Evolutionary conservation across 257 asterid genomes (phyloP).

Genomic region (Coffea canephora): DNA sequence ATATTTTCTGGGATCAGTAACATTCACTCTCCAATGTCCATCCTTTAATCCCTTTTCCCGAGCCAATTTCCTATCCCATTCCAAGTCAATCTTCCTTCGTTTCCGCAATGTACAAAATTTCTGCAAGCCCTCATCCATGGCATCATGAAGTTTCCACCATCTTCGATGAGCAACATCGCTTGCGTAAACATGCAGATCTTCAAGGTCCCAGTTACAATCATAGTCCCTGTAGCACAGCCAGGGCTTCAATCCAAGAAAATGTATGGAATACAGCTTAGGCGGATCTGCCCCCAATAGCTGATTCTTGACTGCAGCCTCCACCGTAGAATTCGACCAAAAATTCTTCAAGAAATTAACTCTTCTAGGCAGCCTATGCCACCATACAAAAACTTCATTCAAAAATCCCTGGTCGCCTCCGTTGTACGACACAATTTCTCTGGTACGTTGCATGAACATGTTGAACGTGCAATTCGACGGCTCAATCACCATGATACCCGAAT

Average conservation of each 20-base stretch:
- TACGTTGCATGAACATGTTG: constrained; percentile 50
- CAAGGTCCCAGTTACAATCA: constrained; percentile 75
- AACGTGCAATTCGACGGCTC: constrained; percentile 90
- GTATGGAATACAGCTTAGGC: constrained; percentile 59
- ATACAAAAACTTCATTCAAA: constrained; percentile 69
- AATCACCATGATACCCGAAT: constrained; percentile 76
- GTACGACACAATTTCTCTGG: constrained; percentile 60
- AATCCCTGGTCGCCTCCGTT: constrained; percentile 96
- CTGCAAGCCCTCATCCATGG: constrained; percentile 60
- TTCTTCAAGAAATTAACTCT: constrained; percentile 72
- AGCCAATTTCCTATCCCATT: constrained; percentile 60
- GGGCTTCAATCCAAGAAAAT: constrained; percentile 77
- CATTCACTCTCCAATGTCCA: constrained; percentile 64
- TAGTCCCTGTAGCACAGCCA: constrained; percentile 83
- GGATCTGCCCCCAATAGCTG: constrained; percentile 73
- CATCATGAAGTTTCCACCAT: constrained; percentile 81
- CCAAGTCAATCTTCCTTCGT: constrained; percentile 56
- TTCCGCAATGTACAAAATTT: constrained; percentile 48
- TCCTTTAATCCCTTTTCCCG: constrained; percentile 39
- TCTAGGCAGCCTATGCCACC: constrained; percentile 91
- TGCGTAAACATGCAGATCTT: constrained; percentile 61
- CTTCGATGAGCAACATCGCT: constrained; percentile 64
- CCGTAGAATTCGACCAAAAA: constrained; percentile 63
- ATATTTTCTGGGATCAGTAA: constrained; percentile 64
- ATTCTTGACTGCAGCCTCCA: constrained; percentile 51